Base-by-base conservation (phyloP, 2,329 filamentous ascomycete genomes). In the Alternaria incomplexa region DNA sequence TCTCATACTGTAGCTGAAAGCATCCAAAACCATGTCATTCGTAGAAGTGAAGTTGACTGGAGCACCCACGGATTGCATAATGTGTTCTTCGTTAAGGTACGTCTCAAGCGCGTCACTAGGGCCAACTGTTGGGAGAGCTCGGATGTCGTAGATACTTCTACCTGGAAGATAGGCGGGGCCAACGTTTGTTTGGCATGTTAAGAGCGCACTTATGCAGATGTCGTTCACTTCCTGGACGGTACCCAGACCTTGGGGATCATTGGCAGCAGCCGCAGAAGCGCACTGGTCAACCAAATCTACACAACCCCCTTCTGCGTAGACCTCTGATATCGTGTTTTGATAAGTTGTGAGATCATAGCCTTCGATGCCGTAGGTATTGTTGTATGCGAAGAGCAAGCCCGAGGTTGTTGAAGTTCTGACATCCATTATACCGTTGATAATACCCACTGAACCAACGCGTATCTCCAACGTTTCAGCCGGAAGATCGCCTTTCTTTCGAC, bases 381-480 rank as follows among this genome's bases (percentile, higher is more conserved):
- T 87, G 61, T 83, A 83, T 10, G 87, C 86, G 75, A 89, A 90
- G 8, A 78, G 73, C 1, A 87, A 84, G 66, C 87, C 88, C 68
- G 80, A 86, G 3, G 86, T 85, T 4, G 82, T 81, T 78, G 93
- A 89, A 1, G 88, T 83, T 28, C 88, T 75, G 68, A 86, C 83
- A 72, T 93, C 91, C 36, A 93, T 82, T 66, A 90, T 87, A 12
- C 90, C 91, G 75, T 93, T 92, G 61, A 92, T 82, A 61, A 93
- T 90, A 22, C 90, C 90, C 0, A 93, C 78, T 0, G 90, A 87
- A 13, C 81, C 82, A 9, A 93, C 81, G 57, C 86, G 85, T 52
- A 91, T 86, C 28, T 87, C 84, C 11, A 90, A 78, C 2, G 87
- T 89, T 36, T 79, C 82, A 63, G 85, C 77, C 9, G 84, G 76